Conservation (phyloP, 2,329 filamentous ascomycete genomes). For the Pseudocercospora cruenta region DNA sequence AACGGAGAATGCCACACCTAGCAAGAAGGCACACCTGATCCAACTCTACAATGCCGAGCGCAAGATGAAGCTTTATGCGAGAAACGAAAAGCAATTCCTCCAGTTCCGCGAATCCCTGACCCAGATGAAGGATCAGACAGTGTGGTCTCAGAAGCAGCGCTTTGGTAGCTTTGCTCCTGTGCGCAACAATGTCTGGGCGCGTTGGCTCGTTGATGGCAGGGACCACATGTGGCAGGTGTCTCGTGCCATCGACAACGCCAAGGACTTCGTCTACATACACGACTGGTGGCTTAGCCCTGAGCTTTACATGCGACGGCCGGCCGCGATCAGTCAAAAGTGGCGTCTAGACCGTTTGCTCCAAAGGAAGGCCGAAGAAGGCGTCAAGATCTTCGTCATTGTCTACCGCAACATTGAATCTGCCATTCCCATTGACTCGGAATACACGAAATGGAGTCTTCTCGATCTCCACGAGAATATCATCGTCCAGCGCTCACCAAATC, state of each 20-base stretch:
- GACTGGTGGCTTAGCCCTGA: slow-evolving; percentile 99
- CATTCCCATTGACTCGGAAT: slow-evolving; percentile 96
- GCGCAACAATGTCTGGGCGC: slow-evolving; percentile 81
- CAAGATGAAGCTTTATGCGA: slow-evolving; percentile 85
- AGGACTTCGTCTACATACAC: slow-evolving; percentile 97
- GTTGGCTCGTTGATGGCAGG: slow-evolving; percentile 94
- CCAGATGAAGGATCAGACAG: slow-evolving; percentile 79
- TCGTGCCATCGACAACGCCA: slow-evolving; percentile 92
- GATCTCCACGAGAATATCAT: slow-evolving; percentile 96
- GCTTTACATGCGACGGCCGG: slow-evolving; percentile 89
- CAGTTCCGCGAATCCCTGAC: slow-evolving; percentile 94
- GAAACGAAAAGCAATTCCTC: slow-evolving; percentile 83
- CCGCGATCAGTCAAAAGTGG: slow-evolving; percentile 98
- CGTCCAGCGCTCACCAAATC: slow-evolving; percentile 93
- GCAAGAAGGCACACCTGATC: slow-evolving; percentile 78
- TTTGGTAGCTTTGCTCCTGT: slow-evolving; percentile 95
- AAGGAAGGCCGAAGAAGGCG: slow-evolving; percentile 88
- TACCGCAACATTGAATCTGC: slow-evolving; percentile 98
- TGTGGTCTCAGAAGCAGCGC: slow-evolving; percentile 81
- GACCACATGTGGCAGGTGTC: slow-evolving; percentile 99
- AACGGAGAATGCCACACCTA: slow-evolving; percentile 57
- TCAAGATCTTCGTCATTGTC: slow-evolving; percentile 97
- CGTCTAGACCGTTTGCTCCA: slow-evolving; percentile 90
- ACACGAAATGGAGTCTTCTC: slow-evolving; percentile 93
- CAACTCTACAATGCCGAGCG: slow-evolving; percentile 90